phyloP scores from a whole-genome alignment of 176 grass and related monocot species.

The Rhipidocladum racemiflorum region DNA sequence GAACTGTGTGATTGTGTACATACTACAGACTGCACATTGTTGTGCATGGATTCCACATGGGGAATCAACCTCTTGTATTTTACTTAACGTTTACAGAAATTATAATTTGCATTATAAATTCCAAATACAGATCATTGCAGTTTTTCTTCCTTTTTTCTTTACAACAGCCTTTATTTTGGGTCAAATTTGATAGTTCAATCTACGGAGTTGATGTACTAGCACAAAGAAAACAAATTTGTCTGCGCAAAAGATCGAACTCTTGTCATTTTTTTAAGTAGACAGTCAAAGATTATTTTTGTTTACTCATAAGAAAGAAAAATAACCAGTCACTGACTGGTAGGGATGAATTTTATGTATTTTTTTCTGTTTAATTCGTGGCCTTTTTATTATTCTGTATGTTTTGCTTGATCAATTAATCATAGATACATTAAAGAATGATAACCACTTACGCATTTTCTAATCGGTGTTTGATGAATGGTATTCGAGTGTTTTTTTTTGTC shows the following conservation, averaged over 20 bases:
- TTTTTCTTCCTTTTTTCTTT: not conserved
- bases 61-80: not conserved
- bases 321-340: too few species aligned
- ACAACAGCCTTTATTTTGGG: not conserved
- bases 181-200: not conserved
- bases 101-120: not conserved
- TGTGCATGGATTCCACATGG: not conserved
- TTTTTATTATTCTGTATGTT: not conserved
- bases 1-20: slow-evolving; percentile 2
- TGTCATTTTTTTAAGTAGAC: not conserved
- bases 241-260: too few species aligned
- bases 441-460: not conserved
- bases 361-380: too few species aligned
- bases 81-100: not conserved
- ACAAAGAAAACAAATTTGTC: not conserved
- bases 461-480: too few species aligned
- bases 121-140: not conserved
- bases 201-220: not conserved
- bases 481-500: too few species aligned
- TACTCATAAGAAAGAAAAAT: not conserved
- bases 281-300: too few species aligned
- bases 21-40: not conserved
- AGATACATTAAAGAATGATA: not conserved
- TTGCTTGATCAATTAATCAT: not conserved
- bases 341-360: too few species aligned